These are phyloP conservation scores for Dendrocalamus latiflorus DNA, from an alignment of 202 grass and related monocot genomes.

Conservation along the genomic window DNA sequence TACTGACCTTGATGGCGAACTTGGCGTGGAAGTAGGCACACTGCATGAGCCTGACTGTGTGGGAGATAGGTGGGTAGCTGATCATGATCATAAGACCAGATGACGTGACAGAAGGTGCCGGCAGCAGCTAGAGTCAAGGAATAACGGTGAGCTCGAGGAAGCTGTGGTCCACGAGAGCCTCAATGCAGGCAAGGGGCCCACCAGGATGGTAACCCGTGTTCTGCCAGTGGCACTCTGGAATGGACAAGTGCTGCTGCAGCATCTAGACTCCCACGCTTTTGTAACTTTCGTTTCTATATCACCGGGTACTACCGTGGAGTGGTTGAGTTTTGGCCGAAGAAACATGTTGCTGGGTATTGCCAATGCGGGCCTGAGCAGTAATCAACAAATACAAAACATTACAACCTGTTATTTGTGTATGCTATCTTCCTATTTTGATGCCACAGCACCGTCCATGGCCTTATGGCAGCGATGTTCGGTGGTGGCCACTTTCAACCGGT, in stretches of 20 bases:
- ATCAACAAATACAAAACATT: not conserved
- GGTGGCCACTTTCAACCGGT: not conserved
- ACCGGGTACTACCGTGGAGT: not conserved
- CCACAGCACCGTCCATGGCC: not conserved
- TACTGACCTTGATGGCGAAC: too few relatives aligned
- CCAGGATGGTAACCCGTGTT: not conserved
- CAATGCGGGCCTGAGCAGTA: not conserved
- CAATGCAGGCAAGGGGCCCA: too few relatives aligned
- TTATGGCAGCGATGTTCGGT: not conserved
- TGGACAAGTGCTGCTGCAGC: not conserved
- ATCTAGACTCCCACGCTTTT: not conserved
- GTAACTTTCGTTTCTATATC: not conserved
- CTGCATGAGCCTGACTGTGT: not conserved
- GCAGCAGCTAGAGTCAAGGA: not conserved
- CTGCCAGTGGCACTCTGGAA: not conserved
- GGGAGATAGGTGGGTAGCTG: not conserved
- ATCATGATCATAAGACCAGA: too few relatives aligned
- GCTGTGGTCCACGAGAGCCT: not conserved
- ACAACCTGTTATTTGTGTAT: too few relatives aligned
- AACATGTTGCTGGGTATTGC: not conserved
- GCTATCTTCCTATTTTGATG: not conserved
- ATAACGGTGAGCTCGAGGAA: not conserved
- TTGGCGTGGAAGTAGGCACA: too few relatives aligned
- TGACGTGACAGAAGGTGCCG: too few relatives aligned
- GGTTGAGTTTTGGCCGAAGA: not conserved